Evolutionary conservation across 2,329 filamentous ascomycete genomes (phyloP).

Genomic region (Pseudogymnoascus sp.): DNA sequence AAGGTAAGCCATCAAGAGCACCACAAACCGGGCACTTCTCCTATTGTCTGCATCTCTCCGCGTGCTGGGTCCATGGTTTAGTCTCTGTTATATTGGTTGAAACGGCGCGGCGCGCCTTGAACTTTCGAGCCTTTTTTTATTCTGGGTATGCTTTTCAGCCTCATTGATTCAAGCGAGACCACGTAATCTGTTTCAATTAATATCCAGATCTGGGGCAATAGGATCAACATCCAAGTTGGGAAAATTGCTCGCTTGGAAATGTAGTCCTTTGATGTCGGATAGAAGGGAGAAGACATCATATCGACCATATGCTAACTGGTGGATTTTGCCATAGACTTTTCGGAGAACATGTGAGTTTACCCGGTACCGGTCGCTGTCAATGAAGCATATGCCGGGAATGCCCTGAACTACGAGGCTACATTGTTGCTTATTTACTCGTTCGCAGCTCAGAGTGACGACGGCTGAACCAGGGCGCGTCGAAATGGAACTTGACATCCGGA

Average conservation of each 20-base stretch:
- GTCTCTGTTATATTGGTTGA: not conserved
- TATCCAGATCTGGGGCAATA: not conserved
- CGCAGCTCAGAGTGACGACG: constrained; percentile 56
- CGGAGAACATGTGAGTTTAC: constrained; percentile 26
- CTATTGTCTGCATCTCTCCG: not conserved
- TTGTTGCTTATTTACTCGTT: not conserved
- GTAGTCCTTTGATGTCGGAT: not conserved
- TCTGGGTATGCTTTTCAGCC: constrained; percentile 4
- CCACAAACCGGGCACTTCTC: constrained; percentile 3
- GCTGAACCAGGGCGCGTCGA: constrained; percentile 60
- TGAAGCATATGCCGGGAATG: not conserved
- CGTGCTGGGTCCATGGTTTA: not conserved
- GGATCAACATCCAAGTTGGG: not conserved
- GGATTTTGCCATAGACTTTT: constrained; percentile 22
- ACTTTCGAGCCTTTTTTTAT: not conserved
- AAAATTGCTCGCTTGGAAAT: not conserved
- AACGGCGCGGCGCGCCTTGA: not conserved
- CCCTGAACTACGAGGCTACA: not conserved
- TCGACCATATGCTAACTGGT: not conserved
- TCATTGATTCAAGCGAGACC: constrained; percentile 5
- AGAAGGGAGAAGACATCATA: not conserved
- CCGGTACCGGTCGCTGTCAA: not conserved
- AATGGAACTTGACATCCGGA: constrained; percentile 66
- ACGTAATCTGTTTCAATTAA: not conserved
- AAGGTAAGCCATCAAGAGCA: constrained; percentile 46